A percentile compares a stretch with the other conserved stretches of the same genome.
Evolutionary conservation across 2,329 filamentous ascomycete species (phyloP).

Genomic region (Davidsoniella virescens): DNA sequence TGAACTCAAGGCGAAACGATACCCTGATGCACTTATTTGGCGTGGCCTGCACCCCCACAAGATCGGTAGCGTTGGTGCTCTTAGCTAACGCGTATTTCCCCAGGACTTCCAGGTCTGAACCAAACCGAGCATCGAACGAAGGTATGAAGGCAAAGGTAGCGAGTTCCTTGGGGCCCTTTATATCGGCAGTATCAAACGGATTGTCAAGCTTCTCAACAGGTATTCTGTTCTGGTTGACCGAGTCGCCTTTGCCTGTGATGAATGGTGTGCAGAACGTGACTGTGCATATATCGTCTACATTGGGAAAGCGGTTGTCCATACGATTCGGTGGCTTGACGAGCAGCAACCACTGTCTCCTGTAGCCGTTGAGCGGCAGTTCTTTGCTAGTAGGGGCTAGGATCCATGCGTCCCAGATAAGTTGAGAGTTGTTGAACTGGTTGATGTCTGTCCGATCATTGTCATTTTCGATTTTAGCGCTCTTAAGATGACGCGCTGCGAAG

Average conservation of each 20-base stretch:
- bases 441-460: conserved; percentile 8
- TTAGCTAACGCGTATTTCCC: neutral
- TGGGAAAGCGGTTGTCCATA: conserved; percentile 6
- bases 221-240: neutral
- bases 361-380: neutral
- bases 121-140: neutral
- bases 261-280: conserved; percentile 3
- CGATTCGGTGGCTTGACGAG: conserved; percentile 6
- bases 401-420: conserved; percentile 8
- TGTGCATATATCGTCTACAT: conserved; percentile 2
- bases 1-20: conserved; percentile 4
- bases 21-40: neutral
- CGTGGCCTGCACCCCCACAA: neutral
- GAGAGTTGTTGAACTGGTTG: conserved; percentile 8
- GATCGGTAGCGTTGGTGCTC: neutral
- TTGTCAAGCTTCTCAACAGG: conserved; percentile 8
- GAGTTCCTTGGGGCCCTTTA: neutral
- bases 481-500: conserved; percentile 8
- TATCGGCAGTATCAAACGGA: conserved; percentile 6
- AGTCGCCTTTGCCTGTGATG: neutral
- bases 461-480: conserved; percentile 9
- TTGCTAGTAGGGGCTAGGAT: conserved; percentile 7
- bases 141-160: conserved; percentile 10
- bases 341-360: conserved; percentile 11
- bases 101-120: conserved; percentile 1